phyloP scores from a whole-genome alignment of 139 green algal genomes.

The Astrephomene gubernaculifera region DNA sequence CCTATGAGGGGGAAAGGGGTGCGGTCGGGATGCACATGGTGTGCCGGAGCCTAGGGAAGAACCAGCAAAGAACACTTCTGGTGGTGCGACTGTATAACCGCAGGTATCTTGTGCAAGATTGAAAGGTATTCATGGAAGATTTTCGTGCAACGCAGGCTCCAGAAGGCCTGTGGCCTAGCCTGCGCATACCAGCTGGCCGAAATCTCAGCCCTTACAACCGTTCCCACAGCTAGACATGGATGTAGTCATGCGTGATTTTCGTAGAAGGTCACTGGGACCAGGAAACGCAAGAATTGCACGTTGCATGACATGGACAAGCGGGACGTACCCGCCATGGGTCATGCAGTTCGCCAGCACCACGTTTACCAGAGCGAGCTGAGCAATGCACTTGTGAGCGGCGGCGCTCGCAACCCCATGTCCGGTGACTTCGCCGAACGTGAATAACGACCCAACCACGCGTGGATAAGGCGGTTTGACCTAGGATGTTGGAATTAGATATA shows the following conservation, averaged over 20 bases:
- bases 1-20: conserved; percentile 27
- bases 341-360: conserved; percentile 4
- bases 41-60: not conserved
- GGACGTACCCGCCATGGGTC: conserved; percentile 17
- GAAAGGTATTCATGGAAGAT: not conserved
- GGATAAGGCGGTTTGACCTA: no score
- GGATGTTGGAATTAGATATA: no score
- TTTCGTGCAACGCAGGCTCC: not conserved
- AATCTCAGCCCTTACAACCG: not conserved
- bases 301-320: not conserved
- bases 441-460: not conserved
- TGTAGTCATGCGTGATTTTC: not conserved
- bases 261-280: not conserved
- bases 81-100: not conserved
- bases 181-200: not conserved
- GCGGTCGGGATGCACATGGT: not conserved
- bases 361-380: not conserved
- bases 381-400: not conserved
- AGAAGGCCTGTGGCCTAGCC: not conserved
- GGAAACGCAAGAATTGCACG: not conserved
- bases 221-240: not conserved
- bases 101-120: not conserved
- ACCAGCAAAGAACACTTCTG: not conserved
- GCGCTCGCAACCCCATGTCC: conserved; percentile 2
- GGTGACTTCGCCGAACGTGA: not conserved